A percentile compares a stretch with the other conserved stretches of the same genome.
Evolutionary conservation across 768 basidiomycete genomes (phyloP).

Genomic region (Agaricus sinodeliciosus): DNA sequence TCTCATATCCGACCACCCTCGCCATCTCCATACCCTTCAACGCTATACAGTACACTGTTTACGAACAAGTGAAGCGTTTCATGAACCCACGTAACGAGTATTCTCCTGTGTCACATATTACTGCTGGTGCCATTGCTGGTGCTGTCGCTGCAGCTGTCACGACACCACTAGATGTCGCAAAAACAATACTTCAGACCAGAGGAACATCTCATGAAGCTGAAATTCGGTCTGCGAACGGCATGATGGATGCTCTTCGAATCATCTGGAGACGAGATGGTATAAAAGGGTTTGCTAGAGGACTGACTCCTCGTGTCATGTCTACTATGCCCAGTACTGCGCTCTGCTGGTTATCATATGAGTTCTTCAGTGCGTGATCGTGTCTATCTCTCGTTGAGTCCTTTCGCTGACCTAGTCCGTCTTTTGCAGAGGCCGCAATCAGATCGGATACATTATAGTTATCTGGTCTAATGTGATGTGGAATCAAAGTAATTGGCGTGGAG

Average conservation of each 20-base stretch:
- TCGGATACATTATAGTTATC: constrained; percentile 24
- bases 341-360: constrained; percentile 97
- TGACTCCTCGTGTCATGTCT: constrained; percentile 88
- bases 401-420: constrained; percentile 7
- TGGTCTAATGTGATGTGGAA: constrained; percentile 4
- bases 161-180: constrained; percentile 95
- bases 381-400: neutral
- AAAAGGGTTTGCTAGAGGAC: constrained; percentile 79
- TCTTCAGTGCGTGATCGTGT: constrained; percentile 75
- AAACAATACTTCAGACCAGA: constrained; percentile 93
- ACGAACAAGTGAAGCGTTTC: constrained; percentile 84
- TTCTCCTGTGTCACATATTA: constrained; percentile 89
- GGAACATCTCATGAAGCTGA: constrained; percentile 83
- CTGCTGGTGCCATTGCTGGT: constrained; percentile 88
- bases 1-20: constrained; percentile 97
- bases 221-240: constrained; percentile 78
- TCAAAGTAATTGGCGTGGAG: neutral
- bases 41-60: constrained; percentile 95
- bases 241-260: constrained; percentile 82
- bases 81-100: constrained; percentile 85
- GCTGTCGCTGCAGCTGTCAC: constrained; percentile 94
- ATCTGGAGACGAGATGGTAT: constrained; percentile 84
- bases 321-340: constrained; percentile 96
- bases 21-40: constrained; percentile 97
- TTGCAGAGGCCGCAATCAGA: constrained; percentile 61